These are phyloP conservation scores for Betula pendula DNA, from an alignment of 306 rosid species.

Conservation along the genomic window DNA sequence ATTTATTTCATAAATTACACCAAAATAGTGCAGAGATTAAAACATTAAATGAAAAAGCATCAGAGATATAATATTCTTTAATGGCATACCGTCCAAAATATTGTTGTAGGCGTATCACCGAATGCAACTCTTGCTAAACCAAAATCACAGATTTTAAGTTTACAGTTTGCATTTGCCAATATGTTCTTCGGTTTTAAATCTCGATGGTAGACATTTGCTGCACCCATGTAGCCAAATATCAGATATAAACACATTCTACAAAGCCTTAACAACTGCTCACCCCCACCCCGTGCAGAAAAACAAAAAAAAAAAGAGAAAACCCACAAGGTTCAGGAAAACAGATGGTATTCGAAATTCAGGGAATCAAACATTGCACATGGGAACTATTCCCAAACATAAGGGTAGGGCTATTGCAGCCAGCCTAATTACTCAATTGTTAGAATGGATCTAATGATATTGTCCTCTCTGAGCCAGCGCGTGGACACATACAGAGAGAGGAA, in stretches of 20 bases:
- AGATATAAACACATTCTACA: conserved; percentile 28
- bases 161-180: conserved; percentile 95
- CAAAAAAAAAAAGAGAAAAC: not conserved
- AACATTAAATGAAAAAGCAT: conserved; percentile 6
- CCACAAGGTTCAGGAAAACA: not conserved
- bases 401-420: not conserved
- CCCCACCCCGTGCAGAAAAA: not conserved
- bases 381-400: not conserved
- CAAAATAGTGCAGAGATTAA: conserved; percentile 10
- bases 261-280: not conserved
- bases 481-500: not conserved
- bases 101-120: conserved; percentile 80
- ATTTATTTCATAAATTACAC: not conserved
- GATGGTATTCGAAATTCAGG: not conserved
- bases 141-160: conserved; percentile 94
- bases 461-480: no score
- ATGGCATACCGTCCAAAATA: conserved; percentile 90
- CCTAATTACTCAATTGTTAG: not conserved
- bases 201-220: conserved; percentile 96
- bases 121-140: conserved; percentile 96
- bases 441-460: not conserved
- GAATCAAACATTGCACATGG: not conserved
- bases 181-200: conserved; percentile 96
- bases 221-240: conserved; percentile 37
- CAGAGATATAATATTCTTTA: not conserved